phyloP scores from a whole-genome alignment of 306 rosid genomes.

The Gastrolobium bilobum region DNA sequence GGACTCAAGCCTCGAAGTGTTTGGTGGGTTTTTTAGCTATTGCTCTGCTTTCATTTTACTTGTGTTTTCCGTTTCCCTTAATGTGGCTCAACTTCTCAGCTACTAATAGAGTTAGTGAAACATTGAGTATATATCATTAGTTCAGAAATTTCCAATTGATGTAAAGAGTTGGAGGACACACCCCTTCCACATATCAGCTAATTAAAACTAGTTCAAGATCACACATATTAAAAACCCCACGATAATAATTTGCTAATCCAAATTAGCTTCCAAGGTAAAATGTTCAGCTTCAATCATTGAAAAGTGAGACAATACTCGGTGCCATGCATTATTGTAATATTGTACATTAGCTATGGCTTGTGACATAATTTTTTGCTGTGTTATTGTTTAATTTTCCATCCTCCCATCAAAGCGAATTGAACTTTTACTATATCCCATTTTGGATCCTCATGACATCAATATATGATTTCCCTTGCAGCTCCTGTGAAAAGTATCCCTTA shows the following conservation, averaged over 20 bases:
- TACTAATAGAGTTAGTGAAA: too few relatives aligned
- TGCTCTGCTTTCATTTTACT: too few relatives aligned
- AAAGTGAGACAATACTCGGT: not conserved
- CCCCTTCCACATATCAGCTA: not conserved
- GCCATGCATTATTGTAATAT: not conserved
- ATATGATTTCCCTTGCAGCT: constrained; percentile 27
- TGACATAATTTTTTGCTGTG: not conserved
- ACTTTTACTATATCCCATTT: not conserved
- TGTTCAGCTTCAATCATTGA: not conserved
- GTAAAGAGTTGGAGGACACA: too few relatives aligned
- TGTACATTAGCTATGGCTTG: not conserved
- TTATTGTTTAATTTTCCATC: not conserved
- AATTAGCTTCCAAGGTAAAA: not conserved
- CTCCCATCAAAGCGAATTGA: not conserved
- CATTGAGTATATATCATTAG: too few relatives aligned
- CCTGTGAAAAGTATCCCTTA: constrained; percentile 11
- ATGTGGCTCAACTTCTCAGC: too few relatives aligned
- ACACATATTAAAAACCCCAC: not conserved
- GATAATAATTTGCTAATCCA: not conserved
- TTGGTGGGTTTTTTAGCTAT: too few relatives aligned
- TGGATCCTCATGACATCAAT: constrained; percentile 13
- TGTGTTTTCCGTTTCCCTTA: too few relatives aligned
- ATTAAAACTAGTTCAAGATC: not conserved
- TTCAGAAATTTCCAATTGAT: too few relatives aligned
- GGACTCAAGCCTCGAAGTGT: too few relatives aligned